Base-by-base conservation (phyloP, 257 asterid genomes). In the Solanum sejunctum region DNA sequence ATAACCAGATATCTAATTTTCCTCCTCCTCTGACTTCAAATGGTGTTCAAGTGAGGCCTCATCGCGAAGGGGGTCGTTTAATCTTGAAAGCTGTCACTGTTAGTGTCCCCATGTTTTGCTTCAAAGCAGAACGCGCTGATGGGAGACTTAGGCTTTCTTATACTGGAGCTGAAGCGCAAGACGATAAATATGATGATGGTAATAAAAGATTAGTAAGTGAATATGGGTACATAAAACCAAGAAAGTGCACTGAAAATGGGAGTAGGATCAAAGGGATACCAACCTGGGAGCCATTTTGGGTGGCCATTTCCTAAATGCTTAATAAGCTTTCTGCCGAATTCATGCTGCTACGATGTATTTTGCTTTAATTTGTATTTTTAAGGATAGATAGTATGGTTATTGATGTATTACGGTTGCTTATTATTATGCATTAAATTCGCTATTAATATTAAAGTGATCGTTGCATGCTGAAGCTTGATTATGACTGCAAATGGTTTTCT, bases 11-110 rank as follows among this genome's bases (percentile, higher is more conserved):
- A 12, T 52, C 49, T 32, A 81, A 41, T 52, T 93, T 93, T 66
- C 98, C 98, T 10, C 98, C 98, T 20, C 99, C 96, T 0, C 79
- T 96, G 88, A 92, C 91, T 47, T 88, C 97, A 23, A 90, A 87
- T 8, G 87, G 94, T 10, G 88, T 93, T 26, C 91, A 78, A 26
- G 88, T 95, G 6, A 86, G 89, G 67, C 66, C 93, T 63, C 94
- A 85, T 23, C 93, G 98, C 1, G 95, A 93, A 71, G 94, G 88
- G 2, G 98, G 97, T 0, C 89, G 98, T 20, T 81, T 96, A 21
- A 93, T 96, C 47, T 86, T 96, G 1, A 89, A 88, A 90, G 98
- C 98, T 79, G 85, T 85, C 77, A 60, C 60, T 8, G 43, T 83
- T 0, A 28, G 91, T 12, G 55, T 89, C 10, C 18, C 56, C 79